Evolutionary conservation across 2,329 filamentous ascomycete genomes (phyloP).

Genomic region (Geosmithia morbida): DNA sequence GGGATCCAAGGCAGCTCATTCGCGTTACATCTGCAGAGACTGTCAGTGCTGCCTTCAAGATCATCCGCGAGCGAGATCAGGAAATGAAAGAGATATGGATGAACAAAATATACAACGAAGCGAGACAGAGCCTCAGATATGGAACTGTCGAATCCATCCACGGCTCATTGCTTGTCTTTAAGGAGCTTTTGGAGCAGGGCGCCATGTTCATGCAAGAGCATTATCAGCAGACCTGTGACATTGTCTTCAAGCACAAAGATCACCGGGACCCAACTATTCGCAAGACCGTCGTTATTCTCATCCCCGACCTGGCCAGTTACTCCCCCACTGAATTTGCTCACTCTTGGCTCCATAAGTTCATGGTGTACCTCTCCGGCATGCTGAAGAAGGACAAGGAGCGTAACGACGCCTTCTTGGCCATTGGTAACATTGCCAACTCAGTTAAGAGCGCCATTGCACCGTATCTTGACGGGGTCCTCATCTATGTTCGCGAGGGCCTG

Average conservation of each 20-base stretch:
- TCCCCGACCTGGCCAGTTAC: constrained; percentile 86
- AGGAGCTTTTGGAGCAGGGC: constrained; percentile 84
- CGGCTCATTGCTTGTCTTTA: constrained; percentile 83
- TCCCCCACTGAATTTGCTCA: constrained; percentile 80
- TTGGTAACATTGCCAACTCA: constrained; percentile 90
- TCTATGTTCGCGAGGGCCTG: constrained; percentile 84
- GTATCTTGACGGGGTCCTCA: constrained; percentile 86
- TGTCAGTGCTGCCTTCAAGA: constrained; percentile 88
- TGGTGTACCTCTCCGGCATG: constrained; percentile 89
- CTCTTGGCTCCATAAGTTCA: constrained; percentile 84
- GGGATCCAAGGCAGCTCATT: constrained; percentile 83
- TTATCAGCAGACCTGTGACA: constrained; percentile 85
- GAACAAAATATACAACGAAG: constrained; percentile 78
- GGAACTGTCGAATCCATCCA: constrained; percentile 81
- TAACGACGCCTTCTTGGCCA: constrained; percentile 88
- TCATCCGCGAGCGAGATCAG: constrained; percentile 84
- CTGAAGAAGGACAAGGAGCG: constrained; percentile 90
- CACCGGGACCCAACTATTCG: constrained; percentile 79
- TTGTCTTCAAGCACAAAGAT: constrained; percentile 84
- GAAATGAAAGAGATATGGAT: constrained; percentile 81
- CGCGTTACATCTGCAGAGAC: constrained; percentile 84
- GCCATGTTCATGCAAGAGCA: constrained; percentile 99
- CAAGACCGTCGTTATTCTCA: constrained; percentile 78
- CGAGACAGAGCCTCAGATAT: constrained; percentile 62
- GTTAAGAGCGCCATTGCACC: constrained; percentile 91